Conservation (phyloP, 1,139 yeast species). For the Yamadazyma diospyri region DNA sequence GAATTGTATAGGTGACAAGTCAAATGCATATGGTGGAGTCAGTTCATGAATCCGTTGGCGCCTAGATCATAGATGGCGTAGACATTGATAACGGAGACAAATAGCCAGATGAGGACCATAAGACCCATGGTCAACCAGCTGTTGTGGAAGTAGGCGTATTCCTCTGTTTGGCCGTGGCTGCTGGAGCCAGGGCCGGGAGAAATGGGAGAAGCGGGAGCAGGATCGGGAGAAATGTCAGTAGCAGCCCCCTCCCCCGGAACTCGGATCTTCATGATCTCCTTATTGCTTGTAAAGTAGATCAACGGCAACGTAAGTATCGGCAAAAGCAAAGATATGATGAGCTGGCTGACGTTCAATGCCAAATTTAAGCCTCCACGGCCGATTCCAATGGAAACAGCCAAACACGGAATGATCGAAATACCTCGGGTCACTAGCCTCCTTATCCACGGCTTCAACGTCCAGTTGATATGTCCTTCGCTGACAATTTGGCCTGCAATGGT, state of each 20-base stretch:
- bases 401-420: conserved; percentile 71
- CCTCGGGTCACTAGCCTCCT: conserved; percentile 68
- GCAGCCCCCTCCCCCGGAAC: conserved; percentile 16
- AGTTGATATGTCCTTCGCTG: conserved; percentile 73
- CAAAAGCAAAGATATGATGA: conserved; percentile 64
- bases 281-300: conserved; percentile 67
- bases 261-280: conserved; percentile 57
- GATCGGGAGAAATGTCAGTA: conserved; percentile 8
- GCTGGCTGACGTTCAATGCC: conserved; percentile 75
- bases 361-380: conserved; percentile 62
- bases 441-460: conserved; percentile 71
- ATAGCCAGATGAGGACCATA: conserved; percentile 57
- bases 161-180: conserved; percentile 8
- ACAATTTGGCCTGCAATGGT: conserved; percentile 81
- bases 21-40: no score
- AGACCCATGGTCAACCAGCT: conserved; percentile 52
- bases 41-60: conserved; percentile 31
- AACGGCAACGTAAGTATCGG: conserved; percentile 78
- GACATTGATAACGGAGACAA: conserved; percentile 60
- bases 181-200: background rate
- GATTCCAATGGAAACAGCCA: conserved; percentile 55
- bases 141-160: conserved; percentile 53
- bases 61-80: conserved; percentile 70
- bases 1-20: no score
- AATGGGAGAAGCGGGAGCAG: conserved; percentile 8